phyloP scores from a whole-genome alignment of 2,329 filamentous ascomycete genomes.

The Cercospora zeae-maydis region DNA sequence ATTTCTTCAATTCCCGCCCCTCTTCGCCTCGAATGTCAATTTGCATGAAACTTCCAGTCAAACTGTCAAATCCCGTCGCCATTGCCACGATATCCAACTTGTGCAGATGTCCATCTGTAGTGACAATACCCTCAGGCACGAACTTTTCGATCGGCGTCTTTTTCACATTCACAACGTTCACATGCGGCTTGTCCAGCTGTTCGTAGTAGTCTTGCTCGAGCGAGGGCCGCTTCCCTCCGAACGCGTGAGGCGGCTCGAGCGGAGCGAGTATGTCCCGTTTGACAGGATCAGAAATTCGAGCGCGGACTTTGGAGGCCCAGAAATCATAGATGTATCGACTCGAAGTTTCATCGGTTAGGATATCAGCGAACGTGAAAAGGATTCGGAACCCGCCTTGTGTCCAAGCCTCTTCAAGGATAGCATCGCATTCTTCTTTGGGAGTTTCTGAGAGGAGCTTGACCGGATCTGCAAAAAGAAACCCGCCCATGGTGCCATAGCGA shows the following conservation, averaged over 20 bases:
- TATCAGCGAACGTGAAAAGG: conserved; percentile 56
- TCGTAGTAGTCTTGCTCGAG: conserved; percentile 49
- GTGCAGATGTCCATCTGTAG: conserved; percentile 37
- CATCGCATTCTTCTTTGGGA: conserved; percentile 41
- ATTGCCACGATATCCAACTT: conserved; percentile 45
- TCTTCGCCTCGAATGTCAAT: conserved; percentile 35
- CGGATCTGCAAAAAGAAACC: conserved; percentile 20
- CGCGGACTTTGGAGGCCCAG: conserved; percentile 52
- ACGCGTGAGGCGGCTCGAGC: conserved; percentile 39
- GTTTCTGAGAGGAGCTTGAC: conserved; percentile 15
- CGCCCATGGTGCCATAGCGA: conserved; percentile 17
- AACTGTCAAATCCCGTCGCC: conserved; percentile 46
- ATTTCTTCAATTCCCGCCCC: conserved; percentile 30
- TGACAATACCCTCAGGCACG: conserved; percentile 52
- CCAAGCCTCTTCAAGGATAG: conserved; percentile 51
- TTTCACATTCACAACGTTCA: conserved; percentile 42
- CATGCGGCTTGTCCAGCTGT: conserved; percentile 42
- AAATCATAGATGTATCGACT: conserved; percentile 55
- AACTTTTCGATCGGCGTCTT: conserved; percentile 43
- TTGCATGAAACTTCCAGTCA: conserved; percentile 34
- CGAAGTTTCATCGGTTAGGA: conserved; percentile 43
- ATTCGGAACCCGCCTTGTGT: conserved; percentile 52
- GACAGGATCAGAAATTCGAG: conserved; percentile 48
- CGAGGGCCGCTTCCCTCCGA: conserved; percentile 45
- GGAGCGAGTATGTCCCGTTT: conserved; percentile 50